Conservation (phyloP, 2,329 filamentous ascomycete species). For the Bipolaris bicolor region DNA sequence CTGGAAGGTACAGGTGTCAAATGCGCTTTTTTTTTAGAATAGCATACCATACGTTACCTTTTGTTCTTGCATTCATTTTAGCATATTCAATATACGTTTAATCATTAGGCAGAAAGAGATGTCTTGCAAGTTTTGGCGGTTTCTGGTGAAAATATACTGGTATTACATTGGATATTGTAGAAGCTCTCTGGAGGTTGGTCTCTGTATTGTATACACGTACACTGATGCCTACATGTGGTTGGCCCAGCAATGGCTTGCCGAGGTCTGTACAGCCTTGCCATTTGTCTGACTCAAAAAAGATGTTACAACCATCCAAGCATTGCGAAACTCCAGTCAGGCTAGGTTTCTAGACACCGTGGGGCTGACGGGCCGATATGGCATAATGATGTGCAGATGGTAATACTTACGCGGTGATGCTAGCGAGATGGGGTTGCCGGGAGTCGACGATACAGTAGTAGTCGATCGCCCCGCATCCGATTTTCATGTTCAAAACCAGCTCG, state of each 20-base stretch:
- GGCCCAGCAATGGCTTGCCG: not conserved
- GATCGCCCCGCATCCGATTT: slow-evolving; percentile 7
- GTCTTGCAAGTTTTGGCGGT: no score
- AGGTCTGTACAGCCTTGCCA: not conserved
- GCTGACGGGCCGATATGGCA: not conserved
- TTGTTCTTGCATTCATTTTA: not conserved
- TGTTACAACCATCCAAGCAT: not conserved
- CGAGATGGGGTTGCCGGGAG: not conserved
- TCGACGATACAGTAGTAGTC: not conserved
- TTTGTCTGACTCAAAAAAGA: not conserved
- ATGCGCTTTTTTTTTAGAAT: not conserved
- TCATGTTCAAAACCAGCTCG: slow-evolving; percentile 2
- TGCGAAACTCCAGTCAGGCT: not conserved
- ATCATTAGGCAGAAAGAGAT: not conserved
- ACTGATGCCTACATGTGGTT: not conserved
- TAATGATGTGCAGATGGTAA: not conserved
- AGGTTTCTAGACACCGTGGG: not conserved
- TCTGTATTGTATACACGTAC: not conserved
- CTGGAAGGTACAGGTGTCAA: not conserved
- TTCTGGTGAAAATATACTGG: not conserved
- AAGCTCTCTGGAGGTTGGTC: not conserved
- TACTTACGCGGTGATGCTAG: not conserved
- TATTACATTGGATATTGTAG: not conserved
- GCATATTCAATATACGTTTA: not conserved
- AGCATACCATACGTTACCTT: not conserved